These are phyloP conservation scores for Thymus quinquecostatus DNA, from an alignment of 257 asterid genomes.

Conservation along the genomic window DNA sequence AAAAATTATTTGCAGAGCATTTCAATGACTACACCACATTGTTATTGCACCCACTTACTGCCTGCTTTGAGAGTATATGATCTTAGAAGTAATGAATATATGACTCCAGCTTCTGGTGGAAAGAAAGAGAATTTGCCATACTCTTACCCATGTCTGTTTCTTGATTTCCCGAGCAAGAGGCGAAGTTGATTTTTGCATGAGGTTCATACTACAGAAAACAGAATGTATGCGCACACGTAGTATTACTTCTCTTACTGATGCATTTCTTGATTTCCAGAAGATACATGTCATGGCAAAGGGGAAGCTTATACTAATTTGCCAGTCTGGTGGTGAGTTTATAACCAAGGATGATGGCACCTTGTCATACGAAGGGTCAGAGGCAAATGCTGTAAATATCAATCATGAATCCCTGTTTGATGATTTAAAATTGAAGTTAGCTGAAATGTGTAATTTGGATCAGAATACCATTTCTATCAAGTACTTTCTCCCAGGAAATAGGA, in stretches of 20 bases:
- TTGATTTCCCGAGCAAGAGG: neutral
- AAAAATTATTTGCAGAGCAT: neutral
- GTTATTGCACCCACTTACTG: constrained; percentile 3
- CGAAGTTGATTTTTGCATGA: neutral
- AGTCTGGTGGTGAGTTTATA: constrained; percentile 82
- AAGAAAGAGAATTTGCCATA: neutral
- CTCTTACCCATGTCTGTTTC: neutral
- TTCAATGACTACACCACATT: neutral
- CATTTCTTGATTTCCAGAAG: constrained; percentile 44
- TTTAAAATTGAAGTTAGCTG: constrained; percentile 77
- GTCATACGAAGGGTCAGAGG: constrained; percentile 83
- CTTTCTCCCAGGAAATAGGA: constrained; percentile 87
- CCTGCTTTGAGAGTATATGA: neutral
- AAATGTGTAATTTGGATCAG: constrained; percentile 70
- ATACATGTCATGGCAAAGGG: constrained; percentile 74
- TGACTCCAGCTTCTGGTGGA: neutral
- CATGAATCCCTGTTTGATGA: constrained; percentile 64
- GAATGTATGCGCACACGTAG: neutral
- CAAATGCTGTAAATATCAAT: constrained; percentile 77
- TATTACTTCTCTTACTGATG: constrained; percentile 26
- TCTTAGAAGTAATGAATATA: constrained; percentile 9
- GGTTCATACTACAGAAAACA: neutral
- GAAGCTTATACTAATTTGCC: constrained; percentile 87
- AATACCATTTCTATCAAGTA: constrained; percentile 72
- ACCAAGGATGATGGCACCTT: constrained; percentile 68